Evolutionary conservation across 495 filamentous ascomycete genomes (phyloP), one percentile per base, ranked within the genome.

Genomic region (Mycothermus thermophilus): DNA sequence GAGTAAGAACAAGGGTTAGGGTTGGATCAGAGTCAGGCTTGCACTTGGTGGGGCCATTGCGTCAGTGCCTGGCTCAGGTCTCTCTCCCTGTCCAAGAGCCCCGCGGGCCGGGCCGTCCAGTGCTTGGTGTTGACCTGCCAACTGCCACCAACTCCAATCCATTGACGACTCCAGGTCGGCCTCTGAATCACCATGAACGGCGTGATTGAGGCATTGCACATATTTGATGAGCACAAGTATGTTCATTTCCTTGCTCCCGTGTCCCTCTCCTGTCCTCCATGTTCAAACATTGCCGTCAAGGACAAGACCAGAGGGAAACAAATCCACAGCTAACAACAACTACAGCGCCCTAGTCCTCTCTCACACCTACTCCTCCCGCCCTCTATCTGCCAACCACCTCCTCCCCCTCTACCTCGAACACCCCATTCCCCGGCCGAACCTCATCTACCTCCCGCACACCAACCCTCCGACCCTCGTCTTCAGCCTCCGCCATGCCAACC

Each of bases 171-270:
- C 9, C 33, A 27, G 4, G 29, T 6, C 8, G 4, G 18, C 27
- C 15, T 32, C 8, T 32, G 21, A 27, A 19, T 39, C 50, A 54
- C 50, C 54, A 83, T 83, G 74, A 84, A 77, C 70, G 75, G 80
- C 61, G 75, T 80, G 54, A 80, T 97, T 50, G 87, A 94, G 69
- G 90, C 90, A 48, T 63, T 97, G 50, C 92, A 95, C 69, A 85
- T 97, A 53, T 93, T 79, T 57, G 84, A 95, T 68, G 84, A 93
- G 62, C 71, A 81, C 57, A 85, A 83, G 85, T 90, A 59, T 49
- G 66, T 13, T n/a, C 3, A 16, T 34, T 3, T 14, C 3, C 16
- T 9, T 8, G 6, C 3, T 22, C 22, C 22, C 22, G 11, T 6
- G 6, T 6, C 22, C 22, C 22, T 25, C n/a, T n/a, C n/a, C n/a